Evolutionary conservation across 768 basidiomycete genomes (phyloP), one percentile per base, ranked within the genome.

Genomic region (Tephrocybe sp.): DNA sequence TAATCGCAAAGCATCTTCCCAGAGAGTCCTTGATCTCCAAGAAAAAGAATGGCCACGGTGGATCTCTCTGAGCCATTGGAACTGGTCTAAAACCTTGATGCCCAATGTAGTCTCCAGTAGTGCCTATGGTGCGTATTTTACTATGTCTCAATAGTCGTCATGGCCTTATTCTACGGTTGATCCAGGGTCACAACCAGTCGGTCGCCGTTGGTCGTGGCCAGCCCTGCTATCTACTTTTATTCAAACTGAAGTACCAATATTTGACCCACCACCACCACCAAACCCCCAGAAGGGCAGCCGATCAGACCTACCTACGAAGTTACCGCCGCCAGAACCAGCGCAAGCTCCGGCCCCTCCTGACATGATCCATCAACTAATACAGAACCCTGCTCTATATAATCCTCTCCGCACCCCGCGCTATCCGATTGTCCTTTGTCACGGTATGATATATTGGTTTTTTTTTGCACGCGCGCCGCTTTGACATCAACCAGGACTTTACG

Each of bases 371-470:
- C 76, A 76, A 44, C 70, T 98, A 4, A 81, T 97, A 59, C 71
- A 73, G 39, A 83, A 90, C 58, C 92, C 95, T 3, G 76, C 82
- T 0, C 74, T 98, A 24, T 88, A 80, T 57, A 82, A 94, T 54
- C 92, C 91, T 0, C 57, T 87, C 3, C 78, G 90, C 55, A 78
- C 76, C 4, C 93, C 97, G 2, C 84, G 96, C 5, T 83, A 91
- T 65, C 92, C 93, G 1, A 86, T 99, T 49, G 92, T 96, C 3
- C 77, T 98, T n/a, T 97, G 92, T 63, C 96, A 99, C 69, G 96
- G 95, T 92, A 60, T 58, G 80, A 65, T 39, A 8, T 43, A 12
- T 15, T 35, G 9, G 3, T 30, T 21, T 44, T 37, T 6, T 24
- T 19, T 34, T 24, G 27, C 32, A 16, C 39, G 44, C 28, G 45